These are phyloP conservation scores for Kwoniella sp. DNA, from an alignment of 768 basidiomycete genomes.

Conservation along the genomic window DNA sequence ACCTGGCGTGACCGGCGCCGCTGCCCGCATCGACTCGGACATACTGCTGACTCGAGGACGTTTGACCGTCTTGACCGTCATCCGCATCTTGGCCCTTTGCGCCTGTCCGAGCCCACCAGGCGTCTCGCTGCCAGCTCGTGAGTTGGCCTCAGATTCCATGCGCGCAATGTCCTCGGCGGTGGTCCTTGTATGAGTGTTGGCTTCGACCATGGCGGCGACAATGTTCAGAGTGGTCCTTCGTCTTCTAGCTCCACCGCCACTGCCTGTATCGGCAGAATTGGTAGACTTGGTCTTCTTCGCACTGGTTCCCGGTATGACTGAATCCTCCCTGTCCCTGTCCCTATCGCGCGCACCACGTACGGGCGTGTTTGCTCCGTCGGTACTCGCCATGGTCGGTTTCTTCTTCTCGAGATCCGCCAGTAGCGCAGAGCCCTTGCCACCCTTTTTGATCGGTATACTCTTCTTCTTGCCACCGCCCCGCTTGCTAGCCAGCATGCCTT, in stretches of 20 bases:
- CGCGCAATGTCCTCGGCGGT: constrained; percentile 8
- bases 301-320: constrained; percentile 13
- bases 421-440: constrained; percentile 33
- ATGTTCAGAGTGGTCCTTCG: constrained; percentile 2
- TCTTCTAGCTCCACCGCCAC: background rate
- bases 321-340: constrained; percentile 11
- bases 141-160: constrained; percentile 8
- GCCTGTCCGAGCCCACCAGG: constrained; percentile 8
- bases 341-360: constrained; percentile 1
- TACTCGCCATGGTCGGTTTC: constrained; percentile 24
- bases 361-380: constrained; percentile 17
- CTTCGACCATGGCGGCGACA: background rate
- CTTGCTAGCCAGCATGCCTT: constrained; percentile 28
- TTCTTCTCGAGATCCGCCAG: constrained; percentile 31
- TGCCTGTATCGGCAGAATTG: background rate
- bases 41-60: constrained; percentile 30
- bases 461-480: constrained; percentile 27
- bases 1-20: background rate
- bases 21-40: background rate
- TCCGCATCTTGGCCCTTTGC: constrained; percentile 19
- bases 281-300: constrained; percentile 1
- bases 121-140: constrained; percentile 21
- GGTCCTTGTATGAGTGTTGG: background rate
- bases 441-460: constrained; percentile 33
- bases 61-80: constrained; percentile 26